Conservation (phyloP, 441 rosid species). For the Pelargonium myrrhifolium region DNA sequence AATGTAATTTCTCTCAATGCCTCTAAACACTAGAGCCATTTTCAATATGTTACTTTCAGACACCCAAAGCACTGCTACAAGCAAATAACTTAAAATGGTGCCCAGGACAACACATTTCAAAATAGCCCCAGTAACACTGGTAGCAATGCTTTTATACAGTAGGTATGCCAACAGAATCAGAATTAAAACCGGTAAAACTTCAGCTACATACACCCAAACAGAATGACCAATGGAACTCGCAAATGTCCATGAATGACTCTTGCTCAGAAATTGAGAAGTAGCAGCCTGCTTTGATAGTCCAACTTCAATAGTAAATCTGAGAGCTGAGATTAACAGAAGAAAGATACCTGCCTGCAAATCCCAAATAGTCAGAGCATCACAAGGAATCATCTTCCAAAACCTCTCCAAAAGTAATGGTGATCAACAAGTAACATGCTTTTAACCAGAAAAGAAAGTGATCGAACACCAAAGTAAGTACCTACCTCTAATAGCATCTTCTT, state of each 20-base stretch:
- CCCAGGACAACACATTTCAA: slow-evolving; percentile 44
- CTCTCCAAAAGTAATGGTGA: background rate
- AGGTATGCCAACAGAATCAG: slow-evolving; percentile 41
- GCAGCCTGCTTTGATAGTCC: slow-evolving; percentile 96
- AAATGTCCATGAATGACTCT: slow-evolving; percentile 68
- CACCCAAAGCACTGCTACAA: slow-evolving; percentile 65
- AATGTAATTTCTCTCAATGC: slow-evolving; percentile 39
- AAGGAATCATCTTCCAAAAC: slow-evolving; percentile 7
- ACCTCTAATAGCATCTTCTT: slow-evolving; percentile 59
- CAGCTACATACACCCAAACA: slow-evolving; percentile 39
- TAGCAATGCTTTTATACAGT: slow-evolving; percentile 29
- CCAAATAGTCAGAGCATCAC: slow-evolving; percentile 24
- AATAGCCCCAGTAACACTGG: slow-evolving; percentile 28
- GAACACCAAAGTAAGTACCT: slow-evolving; percentile 26
- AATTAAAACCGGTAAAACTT: slow-evolving; percentile 52
- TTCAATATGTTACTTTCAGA: slow-evolving; percentile 43
- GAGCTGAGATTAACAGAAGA: slow-evolving; percentile 51
- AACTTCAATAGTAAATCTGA: slow-evolving; percentile 73
- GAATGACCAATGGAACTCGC: slow-evolving; percentile 51
- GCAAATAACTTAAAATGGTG: slow-evolving; percentile 52
- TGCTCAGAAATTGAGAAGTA: slow-evolving; percentile 67
- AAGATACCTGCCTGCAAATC: slow-evolving; percentile 56
- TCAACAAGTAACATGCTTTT: slow-evolving; percentile 11
- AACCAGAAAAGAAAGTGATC: background rate
- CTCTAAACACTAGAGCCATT: slow-evolving; percentile 33